A percentile compares a stretch with the other conserved stretches of the same genome.
These are phyloP conservation scores for Ophiostoma sp. DNA, from an alignment of 2,329 filamentous ascomycete species.

Conservation along the genomic window DNA sequence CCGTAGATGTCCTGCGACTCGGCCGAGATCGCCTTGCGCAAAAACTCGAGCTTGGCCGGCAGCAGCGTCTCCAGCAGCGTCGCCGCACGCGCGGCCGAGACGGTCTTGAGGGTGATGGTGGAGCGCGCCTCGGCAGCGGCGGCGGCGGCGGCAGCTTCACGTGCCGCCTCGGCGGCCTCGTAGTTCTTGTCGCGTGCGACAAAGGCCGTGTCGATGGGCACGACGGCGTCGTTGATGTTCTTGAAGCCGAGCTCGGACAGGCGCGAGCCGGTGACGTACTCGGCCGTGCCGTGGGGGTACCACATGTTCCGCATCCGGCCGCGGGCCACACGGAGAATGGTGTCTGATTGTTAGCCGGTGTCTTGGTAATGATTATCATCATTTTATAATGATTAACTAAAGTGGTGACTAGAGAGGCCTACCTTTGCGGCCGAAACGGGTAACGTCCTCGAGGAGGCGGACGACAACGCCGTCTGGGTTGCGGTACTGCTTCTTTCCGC, in stretches of 20 bases:
- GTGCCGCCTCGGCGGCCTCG: neutral
- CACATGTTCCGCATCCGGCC: conserved; percentile 38
- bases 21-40: conserved; percentile 36
- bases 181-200: neutral
- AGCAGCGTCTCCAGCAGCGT: conserved; percentile 36
- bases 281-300: conserved; percentile 34
- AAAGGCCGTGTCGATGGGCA: conserved; percentile 33
- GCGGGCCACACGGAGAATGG: conserved; percentile 34
- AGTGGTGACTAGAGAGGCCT: conserved; percentile 14
- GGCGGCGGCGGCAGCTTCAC: neutral
- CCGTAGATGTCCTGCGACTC: conserved; percentile 37
- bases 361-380: no score
- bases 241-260: conserved; percentile 33
- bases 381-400: no score
- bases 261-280: conserved; percentile 36
- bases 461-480: conserved; percentile 42
- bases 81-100: conserved; percentile 37
- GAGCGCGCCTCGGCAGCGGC: neutral
- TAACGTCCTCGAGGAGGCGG: conserved; percentile 40
- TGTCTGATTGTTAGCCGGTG: conserved; percentile 28
- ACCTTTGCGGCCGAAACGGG: conserved; percentile 39
- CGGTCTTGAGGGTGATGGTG: conserved; percentile 3
- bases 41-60: conserved; percentile 37
- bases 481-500: conserved; percentile 36
- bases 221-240: conserved; percentile 29